Evolutionary conservation across 148 eudicot species (phyloP), one percentile per base, ranked within the genome.

Genomic region (Spergularia bocconei): DNA sequence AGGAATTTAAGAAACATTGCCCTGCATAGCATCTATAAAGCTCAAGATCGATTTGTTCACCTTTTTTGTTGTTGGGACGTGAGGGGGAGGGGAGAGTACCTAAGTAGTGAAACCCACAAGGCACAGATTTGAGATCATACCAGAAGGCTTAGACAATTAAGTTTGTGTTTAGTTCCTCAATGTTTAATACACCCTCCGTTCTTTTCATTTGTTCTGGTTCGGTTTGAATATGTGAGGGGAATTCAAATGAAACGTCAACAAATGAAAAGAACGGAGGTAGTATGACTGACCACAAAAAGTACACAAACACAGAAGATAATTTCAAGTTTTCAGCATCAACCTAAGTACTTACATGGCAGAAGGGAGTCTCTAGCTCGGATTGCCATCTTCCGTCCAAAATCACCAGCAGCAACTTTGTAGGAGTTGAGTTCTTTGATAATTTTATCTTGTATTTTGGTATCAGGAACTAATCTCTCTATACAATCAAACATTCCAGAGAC

Each of bases 311-410:
- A 44, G 8, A 44, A 44, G 7, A 65, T 39, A 66, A 56, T 33
- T 73, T n/a, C 11, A 13, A 67, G 15, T 29, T 73, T 52, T 5
- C 23, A 51, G 4, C 56, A 52, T 5, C 16, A 41, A 4, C 56
- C 7, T 16, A 63, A 76, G 72, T 20, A 81, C 88, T 89, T 83
- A 94, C 96, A 82, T 16, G 93, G 97, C 63, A 83, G 86, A 79
- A 90, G 79, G 60, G 84, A 84, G 38, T 91, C 91, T 77, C 97
- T 83, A 54, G 93, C 95, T 86, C 97, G 79, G 56, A 87, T 81
- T 47, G 97, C 97, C 90, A 90, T 88, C 82, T 91, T 87, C 71
- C 98, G 84, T 51, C 96, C 92, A 66, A 91, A 90, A 87, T 91
- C 98, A 70, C 97, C 98, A 48, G 78, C 83, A 72, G 89, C 90